Base-by-base conservation (phyloP, 805 yeast species). In the Candida ascalaphidarum region DNA sequence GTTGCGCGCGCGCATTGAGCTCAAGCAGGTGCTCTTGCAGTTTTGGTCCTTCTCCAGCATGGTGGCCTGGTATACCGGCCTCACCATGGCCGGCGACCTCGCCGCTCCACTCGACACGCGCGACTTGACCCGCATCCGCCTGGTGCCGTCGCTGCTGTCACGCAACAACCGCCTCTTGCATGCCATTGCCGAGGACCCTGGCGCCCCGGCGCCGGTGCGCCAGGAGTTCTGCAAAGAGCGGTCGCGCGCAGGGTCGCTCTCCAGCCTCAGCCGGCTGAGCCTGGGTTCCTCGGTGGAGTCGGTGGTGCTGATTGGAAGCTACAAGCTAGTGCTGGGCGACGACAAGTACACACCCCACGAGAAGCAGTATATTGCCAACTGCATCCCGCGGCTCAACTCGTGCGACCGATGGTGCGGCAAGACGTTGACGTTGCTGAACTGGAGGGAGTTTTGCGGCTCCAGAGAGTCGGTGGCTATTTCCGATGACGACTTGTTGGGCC, bases 11-110 rank as follows among this genome's bases (percentile, higher is more conserved):
- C 45, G 69, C 22, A 34, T 59, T n/a, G 69, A 62, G 40, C 44
- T 50, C 33, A 45, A 48, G 25, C 69, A 62, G 36, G 21, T 58
- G 12, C 43, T 59, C 13, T 40, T 62, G 4, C 66, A 60, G 29
- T 55, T 55, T 27, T 62, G 68, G 68, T 57, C 65, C 13, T 60
- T 60, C 36, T 42, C 49, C 31, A 57, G 53, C 2, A 46, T 60
- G 57, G 39, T 53, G 11, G 50, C 55, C 25, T 62, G 69, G 69
- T 52, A 33, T 38, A 43, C 65, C 21, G 43, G 44, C 25, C 41
- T 62, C 23, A 32, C 31, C 12, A 52, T 50, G 14, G 68, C 64
- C 9, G 46, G 47, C 14, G 66, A 61, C 33, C 48, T 62, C 29
- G 44, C 55, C 26, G 21, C 28, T 13, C 55, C 57, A 6, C 27